Evolutionary conservation across 768 basidiomycete genomes (phyloP).

Genomic region (Dendrothele bispora): DNA sequence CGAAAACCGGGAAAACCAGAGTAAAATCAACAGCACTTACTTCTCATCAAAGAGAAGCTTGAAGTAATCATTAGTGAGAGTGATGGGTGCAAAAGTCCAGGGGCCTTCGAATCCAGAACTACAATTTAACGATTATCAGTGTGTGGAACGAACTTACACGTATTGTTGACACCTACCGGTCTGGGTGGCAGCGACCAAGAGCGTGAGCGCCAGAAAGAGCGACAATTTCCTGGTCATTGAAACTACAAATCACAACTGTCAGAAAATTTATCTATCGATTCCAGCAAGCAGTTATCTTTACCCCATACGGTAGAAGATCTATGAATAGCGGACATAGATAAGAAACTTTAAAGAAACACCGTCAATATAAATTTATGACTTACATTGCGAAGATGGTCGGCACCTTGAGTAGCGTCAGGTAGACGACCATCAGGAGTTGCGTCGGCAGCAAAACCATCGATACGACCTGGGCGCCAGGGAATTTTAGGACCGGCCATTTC

Average conservation of each 20-base stretch:
- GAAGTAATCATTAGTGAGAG: constrained; percentile 85
- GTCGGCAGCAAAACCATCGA: constrained; percentile 78
- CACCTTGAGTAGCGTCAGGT: constrained; percentile 82
- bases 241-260: constrained; percentile 31
- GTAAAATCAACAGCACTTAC: constrained; percentile 46
- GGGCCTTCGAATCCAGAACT: constrained; percentile 85
- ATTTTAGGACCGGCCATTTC: constrained; percentile 93
- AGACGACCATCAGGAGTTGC: constrained; percentile 88
- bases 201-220: constrained; percentile 94
- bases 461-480: constrained; percentile 91
- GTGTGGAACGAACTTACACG: background rate
- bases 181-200: constrained; percentile 89
- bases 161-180: constrained; percentile 47
- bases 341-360: constrained; percentile 2
- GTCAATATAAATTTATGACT: constrained; percentile 21
- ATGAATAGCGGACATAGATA: constrained; percentile 1
- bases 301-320: constrained; percentile 94
- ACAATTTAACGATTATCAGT: background rate
- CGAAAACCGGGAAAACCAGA: background rate
- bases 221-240: constrained; percentile 97
- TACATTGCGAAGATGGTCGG: constrained; percentile 81
- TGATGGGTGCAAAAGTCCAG: constrained; percentile 94
- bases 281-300: constrained; percentile 16
- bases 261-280: background rate
- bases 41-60: constrained; percentile 85